Evolutionary conservation across 1,139 yeast species (phyloP), one percentile per base, ranked within the genome.

Genomic region (Saccharomycopsis crataegensis): DNA sequence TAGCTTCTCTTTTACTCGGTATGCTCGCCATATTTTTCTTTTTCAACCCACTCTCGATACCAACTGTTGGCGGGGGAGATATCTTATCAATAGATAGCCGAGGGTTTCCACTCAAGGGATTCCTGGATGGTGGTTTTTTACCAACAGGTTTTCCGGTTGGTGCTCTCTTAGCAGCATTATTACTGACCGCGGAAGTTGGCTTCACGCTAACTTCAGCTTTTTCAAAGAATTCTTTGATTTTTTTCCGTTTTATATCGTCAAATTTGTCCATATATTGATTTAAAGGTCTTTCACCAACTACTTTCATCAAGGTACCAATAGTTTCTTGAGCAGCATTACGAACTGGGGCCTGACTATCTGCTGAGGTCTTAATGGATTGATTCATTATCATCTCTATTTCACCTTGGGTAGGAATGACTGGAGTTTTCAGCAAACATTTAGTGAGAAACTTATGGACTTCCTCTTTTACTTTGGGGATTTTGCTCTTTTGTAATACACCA

Each of bases 261-360:
- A 91, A 73, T 40, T 78, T 77, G 34, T 83, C 91, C 57, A 90
- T 67, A 54, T 74, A 77, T 8, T 76, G 72, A 49, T 71, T 79
- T 60, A 90, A 70, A 51, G 80, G 84, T 52, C 93, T 72, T 62
- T 82, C 86, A 0, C 96, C 96, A 6, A 82, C 76, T 16, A 90
- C 77, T 66, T 87, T 88, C 86, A 88, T 85, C 56, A 91, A 69
- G 0, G 86, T 82, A 6, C 97, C 98, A 48, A 90, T 77, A 63
- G 84, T 75, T 63, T 85, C 90, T 43, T 91, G 84, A 0, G 93
- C 86, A 1, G 84, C 82, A 54, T 83, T 80, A 64, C 99, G 79
- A 1, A 89, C 84, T 1, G 94, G 89, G 56, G 89, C 96, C 64
- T 86, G 89, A 0, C 96, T 83, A 60, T 93, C 99, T 52, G 79